phyloP scores from a whole-genome alignment of 192 early-diverging fungal genomes.

The Coemansia sp. region DNA sequence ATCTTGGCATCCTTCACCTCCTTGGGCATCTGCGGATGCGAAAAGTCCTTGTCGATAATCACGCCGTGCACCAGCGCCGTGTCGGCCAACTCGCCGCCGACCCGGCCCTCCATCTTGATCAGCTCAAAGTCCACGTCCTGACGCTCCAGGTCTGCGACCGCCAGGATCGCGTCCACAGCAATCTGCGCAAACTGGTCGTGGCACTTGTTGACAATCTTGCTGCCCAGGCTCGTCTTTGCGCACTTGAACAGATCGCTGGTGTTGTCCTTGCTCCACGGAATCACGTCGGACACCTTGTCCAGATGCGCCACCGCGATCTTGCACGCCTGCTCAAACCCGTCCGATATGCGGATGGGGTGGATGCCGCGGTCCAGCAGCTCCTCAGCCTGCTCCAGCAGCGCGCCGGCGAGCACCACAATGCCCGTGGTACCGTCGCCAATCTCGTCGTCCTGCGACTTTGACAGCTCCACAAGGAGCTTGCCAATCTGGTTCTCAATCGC shows the following conservation, averaged over 20 bases:
- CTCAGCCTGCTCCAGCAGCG: slow-evolving; percentile 96
- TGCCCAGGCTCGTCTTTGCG: slow-evolving; percentile 95
- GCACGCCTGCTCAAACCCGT: slow-evolving; percentile 98
- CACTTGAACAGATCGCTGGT: slow-evolving; percentile 84
- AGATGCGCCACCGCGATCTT: slow-evolving; percentile 87
- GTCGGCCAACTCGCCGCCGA: slow-evolving; percentile 93
- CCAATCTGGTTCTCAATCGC: slow-evolving; percentile 99
- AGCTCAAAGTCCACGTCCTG: slow-evolving; percentile 99
- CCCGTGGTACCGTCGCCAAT: slow-evolving; percentile 99
- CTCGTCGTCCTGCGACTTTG: slow-evolving; percentile 98
- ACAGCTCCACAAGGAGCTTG: slow-evolving; percentile 94
- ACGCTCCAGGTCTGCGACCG: slow-evolving; percentile 97
- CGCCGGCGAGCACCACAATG: slow-evolving; percentile 98
- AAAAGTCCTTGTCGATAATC: slow-evolving; percentile 99
- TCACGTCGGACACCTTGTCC: slow-evolving; percentile 86
- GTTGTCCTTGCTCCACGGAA: slow-evolving; percentile 79
- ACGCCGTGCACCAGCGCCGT: slow-evolving; percentile 94
- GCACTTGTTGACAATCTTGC: slow-evolving; percentile 99
- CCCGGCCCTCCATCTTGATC: slow-evolving; percentile 99
- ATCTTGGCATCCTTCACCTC: slow-evolving; percentile 93
- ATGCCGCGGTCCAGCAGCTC: slow-evolving; percentile 91
- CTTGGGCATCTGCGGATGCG: slow-evolving; percentile 99
- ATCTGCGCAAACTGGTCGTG: slow-evolving; percentile 98
- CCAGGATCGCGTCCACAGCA: slow-evolving; percentile 95
- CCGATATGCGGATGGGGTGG: slow-evolving; percentile 98